These are phyloP conservation scores for Puccinia triticina DNA, from an alignment of 1,284 basidiomycete genomes.

Conservation along the genomic window DNA sequence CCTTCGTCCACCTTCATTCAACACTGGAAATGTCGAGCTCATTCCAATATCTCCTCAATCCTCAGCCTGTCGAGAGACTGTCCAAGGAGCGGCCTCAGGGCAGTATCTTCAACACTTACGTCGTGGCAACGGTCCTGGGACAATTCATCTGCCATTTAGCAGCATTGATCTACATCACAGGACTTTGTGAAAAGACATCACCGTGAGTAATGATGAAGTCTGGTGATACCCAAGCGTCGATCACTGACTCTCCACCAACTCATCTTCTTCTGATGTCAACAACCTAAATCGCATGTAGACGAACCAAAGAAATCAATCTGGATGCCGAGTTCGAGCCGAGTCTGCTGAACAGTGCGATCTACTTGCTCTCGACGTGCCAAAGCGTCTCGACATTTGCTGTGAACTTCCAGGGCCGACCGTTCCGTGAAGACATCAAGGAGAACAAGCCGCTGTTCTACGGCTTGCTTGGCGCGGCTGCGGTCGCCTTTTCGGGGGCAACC, in stretches of 20 bases:
- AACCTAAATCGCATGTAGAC: slow-evolving; percentile 62
- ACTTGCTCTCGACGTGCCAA: slow-evolving; percentile 72
- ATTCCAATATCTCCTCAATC: slow-evolving; percentile 7
- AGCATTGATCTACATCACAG: slow-evolving; percentile 85
- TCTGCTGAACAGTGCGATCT: slow-evolving; percentile 89
- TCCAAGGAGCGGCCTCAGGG: slow-evolving; percentile 85
- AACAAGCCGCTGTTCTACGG: slow-evolving; percentile 89
- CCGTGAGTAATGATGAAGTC: slow-evolving; percentile 66
- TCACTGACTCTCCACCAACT: neutral
- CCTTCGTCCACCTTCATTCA: neutral
- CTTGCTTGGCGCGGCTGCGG: slow-evolving; percentile 72
- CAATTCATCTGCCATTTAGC: slow-evolving; percentile 90
- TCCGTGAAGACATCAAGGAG: slow-evolving; percentile 92
- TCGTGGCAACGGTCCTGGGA: slow-evolving; percentile 80
- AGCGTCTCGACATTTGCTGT: slow-evolving; percentile 95
- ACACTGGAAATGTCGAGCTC: neutral
- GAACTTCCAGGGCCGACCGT: slow-evolving; percentile 95
- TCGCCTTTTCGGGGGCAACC: slow-evolving; percentile 88
- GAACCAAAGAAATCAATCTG: slow-evolving; percentile 72
- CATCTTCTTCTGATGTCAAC: neutral
- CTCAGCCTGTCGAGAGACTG: slow-evolving; percentile 83
- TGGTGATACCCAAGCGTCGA: neutral
- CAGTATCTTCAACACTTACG: slow-evolving; percentile 94
- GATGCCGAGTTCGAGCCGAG: slow-evolving; percentile 93
- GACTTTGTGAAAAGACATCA: slow-evolving; percentile 74